Evolutionary conservation across 2,329 filamentous ascomycete genomes (phyloP).

Genomic region (Calonectria naviculata): DNA sequence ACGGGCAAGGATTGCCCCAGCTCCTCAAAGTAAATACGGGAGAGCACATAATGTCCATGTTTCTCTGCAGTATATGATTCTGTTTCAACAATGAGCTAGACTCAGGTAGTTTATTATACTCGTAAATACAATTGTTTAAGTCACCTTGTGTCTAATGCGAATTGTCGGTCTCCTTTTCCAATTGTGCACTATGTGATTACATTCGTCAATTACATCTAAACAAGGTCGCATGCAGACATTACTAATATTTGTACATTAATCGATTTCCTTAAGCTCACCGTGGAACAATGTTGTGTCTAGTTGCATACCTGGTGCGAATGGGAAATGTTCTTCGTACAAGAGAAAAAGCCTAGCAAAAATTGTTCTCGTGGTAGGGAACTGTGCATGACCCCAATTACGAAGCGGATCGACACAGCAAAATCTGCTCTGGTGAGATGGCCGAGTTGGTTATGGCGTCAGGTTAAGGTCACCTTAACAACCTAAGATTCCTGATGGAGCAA

Average conservation of each 20-base stretch:
- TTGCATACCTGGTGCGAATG: no score
- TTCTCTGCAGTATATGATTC: not conserved
- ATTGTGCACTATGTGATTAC: no score
- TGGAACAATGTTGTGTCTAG: no score
- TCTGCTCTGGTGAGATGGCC: not conserved
- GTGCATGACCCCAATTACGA: not conserved
- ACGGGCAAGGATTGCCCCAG: conserved; percentile 38
- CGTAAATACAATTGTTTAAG: no score
- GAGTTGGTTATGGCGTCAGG: conserved; percentile 9
- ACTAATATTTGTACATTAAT: no score
- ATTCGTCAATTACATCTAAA: no score
- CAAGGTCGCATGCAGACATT: no score
- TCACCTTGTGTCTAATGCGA: no score
- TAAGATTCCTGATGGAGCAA: conserved; percentile 5
- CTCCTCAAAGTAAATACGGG: not conserved
- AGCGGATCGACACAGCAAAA: not conserved
- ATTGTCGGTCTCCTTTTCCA: no score
- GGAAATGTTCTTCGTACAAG: no score
- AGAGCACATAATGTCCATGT: not conserved
- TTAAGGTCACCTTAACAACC: conserved; percentile 6
- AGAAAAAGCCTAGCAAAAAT: not conserved
- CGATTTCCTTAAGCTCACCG: no score
- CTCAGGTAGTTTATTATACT: not conserved
- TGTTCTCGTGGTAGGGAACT: not conserved
- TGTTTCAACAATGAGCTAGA: not conserved